phyloP scores from a whole-genome alignment of 2,329 filamentous ascomycete genomes.

The Fonsecaea erecta region DNA sequence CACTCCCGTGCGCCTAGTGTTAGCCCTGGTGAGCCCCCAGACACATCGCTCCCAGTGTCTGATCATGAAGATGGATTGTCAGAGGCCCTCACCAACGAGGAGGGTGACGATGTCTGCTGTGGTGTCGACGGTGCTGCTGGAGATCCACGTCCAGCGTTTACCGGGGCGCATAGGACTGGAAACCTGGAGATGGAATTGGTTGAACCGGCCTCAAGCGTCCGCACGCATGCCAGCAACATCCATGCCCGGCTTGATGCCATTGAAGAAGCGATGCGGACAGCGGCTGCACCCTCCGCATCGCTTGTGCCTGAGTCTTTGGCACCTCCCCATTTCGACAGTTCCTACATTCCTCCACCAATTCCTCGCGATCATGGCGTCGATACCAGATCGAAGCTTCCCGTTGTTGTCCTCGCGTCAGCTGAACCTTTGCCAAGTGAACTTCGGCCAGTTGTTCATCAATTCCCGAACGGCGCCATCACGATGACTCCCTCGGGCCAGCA shows the following conservation, averaged over 20 bases:
- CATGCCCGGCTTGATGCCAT: background rate
- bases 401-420: background rate
- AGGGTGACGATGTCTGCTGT: background rate
- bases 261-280: background rate
- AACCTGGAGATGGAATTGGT: too few species aligned
- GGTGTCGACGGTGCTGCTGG: background rate
- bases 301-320: background rate
- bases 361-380: background rate
- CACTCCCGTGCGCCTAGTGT: background rate
- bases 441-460: background rate
- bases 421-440: background rate
- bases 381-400: background rate
- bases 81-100: background rate
- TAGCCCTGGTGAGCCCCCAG: background rate
- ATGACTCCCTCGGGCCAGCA: background rate
- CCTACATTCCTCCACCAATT: background rate
- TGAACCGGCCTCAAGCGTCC: background rate
- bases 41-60: background rate
- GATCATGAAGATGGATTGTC: conserved; percentile 5
- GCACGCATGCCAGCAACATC: background rate
- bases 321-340: background rate
- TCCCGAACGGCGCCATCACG: conserved; percentile 1
- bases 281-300: background rate
- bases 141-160: too few species aligned
- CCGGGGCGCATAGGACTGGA: too few species aligned